Base-by-base conservation (phyloP, 2,329 filamentous ascomycete genomes). In the Colletotrichum costaricense region DNA sequence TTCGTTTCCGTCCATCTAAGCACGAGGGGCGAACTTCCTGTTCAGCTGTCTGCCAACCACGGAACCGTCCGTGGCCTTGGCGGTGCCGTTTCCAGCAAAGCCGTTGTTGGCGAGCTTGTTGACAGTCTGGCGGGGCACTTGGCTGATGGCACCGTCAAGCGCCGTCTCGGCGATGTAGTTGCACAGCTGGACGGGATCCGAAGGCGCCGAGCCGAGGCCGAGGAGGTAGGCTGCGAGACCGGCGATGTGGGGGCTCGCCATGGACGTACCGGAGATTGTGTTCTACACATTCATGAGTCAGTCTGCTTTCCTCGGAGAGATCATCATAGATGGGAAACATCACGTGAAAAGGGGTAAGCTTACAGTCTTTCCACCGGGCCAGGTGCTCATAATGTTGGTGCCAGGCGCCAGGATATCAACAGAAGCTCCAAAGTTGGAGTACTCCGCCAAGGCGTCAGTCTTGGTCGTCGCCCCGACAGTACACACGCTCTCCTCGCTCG, bases 331-430 rank as follows among this genome's bases (percentile, higher is more conserved):
- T 4, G 7, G n/a, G 7, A 9, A 26, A 74, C 72, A 66, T 58
- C 33, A 11, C 19, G 42, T 49, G 19, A 49, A 76, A 42, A 49
- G 19, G 42, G 16, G 14, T 6, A 77, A 76, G 33, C 78, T 78
- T 56, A 80, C 80, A 16, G 78, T 83, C 67, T 80, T 81, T 75
- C 81, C 78, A 30, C 84, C 83, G 65, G 82, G 84, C 86, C 85
- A 89, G 12, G 89, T 82, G 72, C 85, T 88, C 5, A 86, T 77
- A 63, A 90, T 82, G 68, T 78, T 77, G 12, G 81, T 81, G 22
- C 88, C 88, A 3, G 88, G 87, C 2, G 87, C 88, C 52, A 87
- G 86, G 75, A 90, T 81, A 72, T 90, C 87, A 60, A 90, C 83
- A 35, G 84, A 54, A 30, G 78, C 69, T 67, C 88, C 88, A 63